Base-by-base conservation (phyloP, 2,329 filamentous ascomycete species). In the Paraphaeosphaeria sporulosa region DNA sequence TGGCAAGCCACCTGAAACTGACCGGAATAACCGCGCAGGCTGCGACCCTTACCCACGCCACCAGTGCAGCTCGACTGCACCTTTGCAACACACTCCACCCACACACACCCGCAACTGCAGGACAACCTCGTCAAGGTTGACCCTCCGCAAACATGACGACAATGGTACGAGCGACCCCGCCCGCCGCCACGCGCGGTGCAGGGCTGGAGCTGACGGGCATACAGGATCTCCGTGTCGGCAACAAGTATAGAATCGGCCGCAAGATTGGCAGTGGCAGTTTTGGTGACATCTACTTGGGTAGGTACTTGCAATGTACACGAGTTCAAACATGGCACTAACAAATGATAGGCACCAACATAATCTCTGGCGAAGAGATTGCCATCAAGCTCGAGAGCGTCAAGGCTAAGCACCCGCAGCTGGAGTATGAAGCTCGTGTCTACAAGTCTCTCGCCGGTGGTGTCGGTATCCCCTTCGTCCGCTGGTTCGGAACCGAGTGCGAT, bases 301-400 rank as follows among this genome's bases (percentile, higher is more conserved):
- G 69, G 85, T 66, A 51, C 42, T 30, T 57, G 52, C 30, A 25
- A 49, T 51, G 38, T 21, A 34, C 32, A 57, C 53, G 48, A 40
- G 48, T 34, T 10, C 44, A n/a, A 58, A 38, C 51, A 55, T 61
- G 44, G 27, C 56, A 63, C 68, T 72, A 68, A 72, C 70, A 42
- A 40, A 56, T 32, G 23, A 48, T 66, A 89, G 95, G 95, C 74
- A 99, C 95, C 80, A 98, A 99, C 85, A 98, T 99, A 83, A 98
- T 98, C 81, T 98, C 95, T 4, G 95, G 95, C 64, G 95, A 99
- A 81, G 95, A 99, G 82, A 98, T 99, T 74, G 95, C 95, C 79
- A 99, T 99, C 85, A 99, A 99, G 86, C 92, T 99, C 62, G 95
- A 99, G 83, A 96, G 93, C 68, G 94, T 98, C 83, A 99, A 99